A percentile compares a stretch with the other conserved stretches of the same genome.
Conservation (phyloP, 1,284 basidiomycete species). For the Erythrobasidium hasegawianum region DNA sequence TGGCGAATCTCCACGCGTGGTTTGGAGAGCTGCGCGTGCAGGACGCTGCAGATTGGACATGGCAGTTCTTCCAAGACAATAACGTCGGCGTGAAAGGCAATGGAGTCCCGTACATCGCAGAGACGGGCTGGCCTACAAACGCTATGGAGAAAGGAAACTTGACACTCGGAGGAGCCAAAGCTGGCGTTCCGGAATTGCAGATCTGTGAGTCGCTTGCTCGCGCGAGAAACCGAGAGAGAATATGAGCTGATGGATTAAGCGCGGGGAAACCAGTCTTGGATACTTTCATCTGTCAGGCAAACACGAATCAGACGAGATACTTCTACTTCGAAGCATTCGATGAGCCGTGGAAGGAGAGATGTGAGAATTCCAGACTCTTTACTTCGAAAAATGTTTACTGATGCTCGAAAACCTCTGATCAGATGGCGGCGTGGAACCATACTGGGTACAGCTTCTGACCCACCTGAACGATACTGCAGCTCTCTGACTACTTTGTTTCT, state of each 20-base stretch:
- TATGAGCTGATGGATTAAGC: neutral
- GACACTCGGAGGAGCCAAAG: constrained; percentile 62
- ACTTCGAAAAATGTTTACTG: no score
- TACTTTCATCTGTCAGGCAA: constrained; percentile 82
- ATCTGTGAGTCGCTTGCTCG: constrained; percentile 50
- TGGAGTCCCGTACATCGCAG: constrained; percentile 70
- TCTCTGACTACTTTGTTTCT: no score
- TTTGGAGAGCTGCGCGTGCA: constrained; percentile 64
- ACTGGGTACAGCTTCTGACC: constrained; percentile 53
- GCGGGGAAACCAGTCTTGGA: constrained; percentile 61
- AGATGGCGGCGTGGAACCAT: constrained; percentile 75
- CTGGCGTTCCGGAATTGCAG: constrained; percentile 66
- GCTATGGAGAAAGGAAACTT: constrained; percentile 42
- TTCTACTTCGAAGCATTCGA: constrained; percentile 64
- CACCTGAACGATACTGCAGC: no score
- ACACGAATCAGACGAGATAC: constrained; percentile 67
- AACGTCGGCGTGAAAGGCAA: constrained; percentile 50
- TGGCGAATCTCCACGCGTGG: constrained; percentile 77
- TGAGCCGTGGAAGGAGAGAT: constrained; percentile 71
- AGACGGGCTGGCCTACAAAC: constrained; percentile 56
- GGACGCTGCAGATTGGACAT: constrained; percentile 66
- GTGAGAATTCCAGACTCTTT: neutral
- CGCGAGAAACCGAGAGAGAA: neutral
- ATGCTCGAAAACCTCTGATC: no score
- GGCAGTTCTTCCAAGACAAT: constrained; percentile 58